A percentile compares a stretch with the other conserved stretches of the same genome.
Conservation (phyloP, 495 filamentous ascomycete species). For the Astrocystis sublimbata region DNA sequence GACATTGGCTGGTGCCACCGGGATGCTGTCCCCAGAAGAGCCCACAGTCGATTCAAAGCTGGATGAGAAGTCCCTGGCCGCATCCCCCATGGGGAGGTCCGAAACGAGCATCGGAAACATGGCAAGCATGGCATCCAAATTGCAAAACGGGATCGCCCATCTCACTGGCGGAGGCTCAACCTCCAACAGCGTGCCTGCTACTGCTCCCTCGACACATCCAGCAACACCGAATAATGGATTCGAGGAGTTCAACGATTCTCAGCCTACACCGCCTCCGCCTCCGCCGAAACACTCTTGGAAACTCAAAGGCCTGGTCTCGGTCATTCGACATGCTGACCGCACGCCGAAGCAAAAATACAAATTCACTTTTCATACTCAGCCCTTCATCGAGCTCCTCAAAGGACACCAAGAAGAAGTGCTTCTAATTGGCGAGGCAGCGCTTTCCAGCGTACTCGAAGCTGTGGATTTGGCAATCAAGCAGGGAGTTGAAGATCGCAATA, state of each 20-base stretch:
- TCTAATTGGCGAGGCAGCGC: constrained; percentile 84
- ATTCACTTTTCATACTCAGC: constrained; percentile 96
- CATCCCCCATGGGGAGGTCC: constrained; percentile 33
- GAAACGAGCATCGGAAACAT: constrained; percentile 31
- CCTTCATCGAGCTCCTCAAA: constrained; percentile 90
- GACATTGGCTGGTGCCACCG: constrained; percentile 34
- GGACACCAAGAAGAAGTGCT: constrained; percentile 96
- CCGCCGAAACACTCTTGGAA: constrained; percentile 97
- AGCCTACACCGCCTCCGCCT: constrained; percentile 63
- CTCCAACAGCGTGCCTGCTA: constrained; percentile 41
- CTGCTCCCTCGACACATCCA: constrained; percentile 44
- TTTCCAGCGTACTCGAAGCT: constrained; percentile 85
- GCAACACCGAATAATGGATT: constrained; percentile 37
- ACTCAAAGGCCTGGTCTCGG: constrained; percentile 96
- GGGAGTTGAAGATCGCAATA: constrained; percentile 79
- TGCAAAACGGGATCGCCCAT: constrained; percentile 36
- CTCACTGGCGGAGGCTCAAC: constrained; percentile 34
- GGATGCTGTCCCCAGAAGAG: constrained; percentile 37
- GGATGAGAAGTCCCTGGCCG: constrained; percentile 31
- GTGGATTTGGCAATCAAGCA: constrained; percentile 75
- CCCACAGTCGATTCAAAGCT: constrained; percentile 29
- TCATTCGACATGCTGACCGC: constrained; percentile 92
- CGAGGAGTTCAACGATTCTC: constrained; percentile 35
- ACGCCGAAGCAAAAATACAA: constrained; percentile 99
- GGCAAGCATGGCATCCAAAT: constrained; percentile 31